Base-by-base conservation (phyloP, 208 protist genomes). In the Trypanosoma mega region DNA sequence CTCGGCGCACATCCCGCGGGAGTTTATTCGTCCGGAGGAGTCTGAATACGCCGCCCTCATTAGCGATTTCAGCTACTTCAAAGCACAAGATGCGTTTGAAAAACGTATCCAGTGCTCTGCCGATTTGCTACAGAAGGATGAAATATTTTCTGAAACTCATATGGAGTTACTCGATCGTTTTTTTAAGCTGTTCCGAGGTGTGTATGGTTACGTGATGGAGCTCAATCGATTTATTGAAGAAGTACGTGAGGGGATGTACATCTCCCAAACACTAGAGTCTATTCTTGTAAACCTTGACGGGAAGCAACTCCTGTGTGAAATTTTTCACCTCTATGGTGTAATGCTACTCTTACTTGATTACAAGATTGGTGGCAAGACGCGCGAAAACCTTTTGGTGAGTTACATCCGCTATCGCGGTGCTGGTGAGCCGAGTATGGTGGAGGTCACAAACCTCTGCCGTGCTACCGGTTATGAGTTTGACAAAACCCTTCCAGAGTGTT, bases 361-460 rank as follows among this genome's bases (percentile, higher is more conserved):
- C 45, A 83, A 87, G 18, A 94, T 99, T 46, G 90, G 92, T 18
- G 97, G 98, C 14, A 64, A 66, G 9, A 82, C 97, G 6, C 84
- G 98, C 20, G 98, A 99, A 76, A 78, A 96, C 54, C 76, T 99
- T 70, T 73, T 99, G 18, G 97, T 99, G 14, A 91, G 92, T 44
- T 99, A 98, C 78, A 87, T 98, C 54, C 84, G 98, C 45, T 98
- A 98, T 67, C 97, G 96, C 47, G 95, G 97, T 14, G 69, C 85
- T 20, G 82, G 80, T 5, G 90, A 97, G 52, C 58, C 76, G 20
- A 85, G 97, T 49, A 88, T 97, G 37, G 93, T 97, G 55, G 95
- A 98, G n/a, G 86, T 99, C 18, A 97, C 92, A 54, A 93, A 96
- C 59, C 68, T 99, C 3, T 97, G 85, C 49, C 72, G 94, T n/a